Evolutionary conservation across 768 basidiomycete genomes (phyloP).

Genomic region (Pulveroboletus frians): DNA sequence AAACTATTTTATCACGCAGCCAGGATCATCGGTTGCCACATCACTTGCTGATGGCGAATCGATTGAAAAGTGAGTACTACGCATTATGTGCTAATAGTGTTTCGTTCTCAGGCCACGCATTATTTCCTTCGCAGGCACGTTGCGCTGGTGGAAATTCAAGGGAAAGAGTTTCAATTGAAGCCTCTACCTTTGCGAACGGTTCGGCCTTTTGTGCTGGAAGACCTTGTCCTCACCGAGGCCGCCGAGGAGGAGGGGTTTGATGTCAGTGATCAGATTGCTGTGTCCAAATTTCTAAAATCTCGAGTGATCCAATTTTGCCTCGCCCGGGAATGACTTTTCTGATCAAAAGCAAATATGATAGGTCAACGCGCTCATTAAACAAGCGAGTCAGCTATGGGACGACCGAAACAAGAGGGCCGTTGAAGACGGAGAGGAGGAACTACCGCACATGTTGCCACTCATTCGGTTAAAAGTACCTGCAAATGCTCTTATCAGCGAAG

Average conservation of each 20-base stretch:
- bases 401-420: conserved; percentile 37
- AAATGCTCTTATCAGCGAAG: background rate
- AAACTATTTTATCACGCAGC: conserved; percentile 87
- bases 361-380: conserved; percentile 75
- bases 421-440: conserved; percentile 55
- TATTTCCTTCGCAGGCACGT: conserved; percentile 61
- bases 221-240: conserved; percentile 66
- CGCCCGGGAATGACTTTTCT: background rate
- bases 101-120: background rate
- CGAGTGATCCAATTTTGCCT: conserved; percentile 42
- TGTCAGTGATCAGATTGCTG: conserved; percentile 74
- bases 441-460: conserved; percentile 77
- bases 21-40: conserved; percentile 93
- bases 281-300: conserved; percentile 72
- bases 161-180: conserved; percentile 79
- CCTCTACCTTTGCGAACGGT: conserved; percentile 88
- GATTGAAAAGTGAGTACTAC: conserved; percentile 65
- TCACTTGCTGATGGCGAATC: conserved; percentile 92
- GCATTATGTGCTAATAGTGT: background rate
- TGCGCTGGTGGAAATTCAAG: conserved; percentile 81
- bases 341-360: conserved; percentile 23
- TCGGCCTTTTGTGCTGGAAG: conserved; percentile 89
- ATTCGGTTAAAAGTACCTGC: conserved; percentile 69
- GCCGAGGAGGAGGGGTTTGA: conserved; percentile 76
- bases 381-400: conserved; percentile 49